Base-by-base conservation (phyloP, 2,329 filamentous ascomycete species). In the Immersiporthe knoxdaviesiana region DNA sequence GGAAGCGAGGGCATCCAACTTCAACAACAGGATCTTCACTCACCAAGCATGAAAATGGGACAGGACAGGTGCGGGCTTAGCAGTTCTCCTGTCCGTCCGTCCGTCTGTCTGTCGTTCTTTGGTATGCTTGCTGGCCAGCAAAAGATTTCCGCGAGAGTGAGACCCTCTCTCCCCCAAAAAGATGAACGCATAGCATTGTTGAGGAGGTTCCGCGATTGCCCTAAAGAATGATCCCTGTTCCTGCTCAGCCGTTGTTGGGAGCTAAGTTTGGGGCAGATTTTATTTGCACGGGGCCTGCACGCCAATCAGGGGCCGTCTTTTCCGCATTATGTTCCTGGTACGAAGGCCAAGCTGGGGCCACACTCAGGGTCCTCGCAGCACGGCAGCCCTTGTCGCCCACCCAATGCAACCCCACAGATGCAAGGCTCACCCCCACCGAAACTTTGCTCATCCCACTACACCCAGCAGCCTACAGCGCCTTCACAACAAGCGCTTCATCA, bases 241-340 rank as follows among this genome's bases (percentile, higher is more conserved):
- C 58, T 61, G 30, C 65, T 39, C 52, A 58, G 52, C 63, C 63
- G 54, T 66, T 68, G 66, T 68, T 68, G 66, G 66, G 66, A 65
- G 61, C 61, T 50, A 62, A n/a, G 39, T 54, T 65, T 41, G 58
- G 62, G 54, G 58, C 41, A 63, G 30, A 54, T 30, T n/a, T 35
- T 61, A 68, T 61, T 41, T 68, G 32, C 67, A 68, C 67, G 18
- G 67, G 67, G 67, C 8, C 21, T n/a, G 14, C 56, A 41, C 14
- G 11, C 62, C 67, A 65, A 68, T 65, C 62, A 65, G 39, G n/a
- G 44, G 24, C 32, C 18, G 32, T 24, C 32, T 27, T 52, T 61
- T 54, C n/a, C 41, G 39, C 37, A 61, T 65, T 27, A 61, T 54
- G 66, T 68, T 16, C 61, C 52, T 3, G 39, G 52, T 68, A 68